A percentile compares a stretch with the other conserved stretches of the same genome.
Conservation (phyloP, 129 eudicot genomes). For the Pseudognaphalium luteoalbum region DNA sequence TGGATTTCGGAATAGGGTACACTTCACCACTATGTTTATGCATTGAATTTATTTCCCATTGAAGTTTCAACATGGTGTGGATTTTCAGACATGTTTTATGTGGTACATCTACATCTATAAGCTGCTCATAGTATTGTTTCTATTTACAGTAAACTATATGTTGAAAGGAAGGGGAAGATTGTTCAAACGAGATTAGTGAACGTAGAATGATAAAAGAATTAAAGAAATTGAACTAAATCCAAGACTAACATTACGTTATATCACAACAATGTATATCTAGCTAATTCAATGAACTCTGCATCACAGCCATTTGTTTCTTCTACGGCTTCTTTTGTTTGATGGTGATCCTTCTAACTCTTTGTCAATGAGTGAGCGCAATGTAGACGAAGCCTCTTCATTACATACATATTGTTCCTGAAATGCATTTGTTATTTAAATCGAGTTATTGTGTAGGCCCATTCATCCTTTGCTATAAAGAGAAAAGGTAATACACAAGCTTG, state of each 20-base stretch:
- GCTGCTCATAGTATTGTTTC: neutral
- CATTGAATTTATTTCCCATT: neutral
- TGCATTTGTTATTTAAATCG: constrained; percentile 5
- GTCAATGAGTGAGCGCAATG: constrained; percentile 44
- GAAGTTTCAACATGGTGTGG: neutral
- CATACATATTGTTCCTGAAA: constrained; percentile 37
- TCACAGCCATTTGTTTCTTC: constrained; percentile 33
- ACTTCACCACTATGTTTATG: too few relatives aligned
- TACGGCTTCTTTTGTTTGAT: constrained; percentile 23
- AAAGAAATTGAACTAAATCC: constrained; percentile 7
- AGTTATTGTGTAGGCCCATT: neutral
- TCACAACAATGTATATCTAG: constrained; percentile 13
- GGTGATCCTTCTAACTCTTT: constrained; percentile 42
- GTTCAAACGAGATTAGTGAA: neutral
- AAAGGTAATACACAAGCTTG: constrained; percentile 13
- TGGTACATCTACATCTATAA: neutral
- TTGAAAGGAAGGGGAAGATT: neutral
- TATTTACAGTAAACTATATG: neutral
- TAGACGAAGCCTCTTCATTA: constrained; percentile 37
- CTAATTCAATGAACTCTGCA: constrained; percentile 25
- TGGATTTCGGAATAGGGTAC: too few relatives aligned
- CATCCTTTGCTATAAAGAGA: constrained; percentile 1
- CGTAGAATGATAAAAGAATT: constrained; percentile 22
- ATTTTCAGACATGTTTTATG: too few relatives aligned
- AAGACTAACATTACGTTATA: constrained; percentile 1